Percentiles rank a stretch among this genome's conserved stretches.
These are phyloP conservation scores for Penicillium digitatum DNA, from an alignment of 2,329 filamentous ascomycete genomes.

Conservation along the genomic window DNA sequence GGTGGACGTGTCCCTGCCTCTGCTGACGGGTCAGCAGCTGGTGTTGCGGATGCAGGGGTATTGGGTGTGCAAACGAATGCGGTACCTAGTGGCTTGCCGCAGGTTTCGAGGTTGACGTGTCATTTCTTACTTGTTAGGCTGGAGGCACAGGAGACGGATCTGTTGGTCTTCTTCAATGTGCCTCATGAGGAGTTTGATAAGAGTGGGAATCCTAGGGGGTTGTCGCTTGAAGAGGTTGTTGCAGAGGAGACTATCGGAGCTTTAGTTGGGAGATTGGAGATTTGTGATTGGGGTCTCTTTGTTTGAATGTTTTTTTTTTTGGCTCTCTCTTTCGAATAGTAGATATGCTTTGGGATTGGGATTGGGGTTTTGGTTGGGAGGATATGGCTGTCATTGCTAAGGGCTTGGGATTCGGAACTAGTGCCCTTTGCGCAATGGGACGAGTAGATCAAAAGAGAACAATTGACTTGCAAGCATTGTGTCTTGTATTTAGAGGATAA, in stretches of 20 bases:
- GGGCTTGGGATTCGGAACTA: background rate
- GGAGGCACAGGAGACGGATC: constrained; percentile 69
- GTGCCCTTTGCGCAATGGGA: background rate
- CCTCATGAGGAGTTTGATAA: constrained; percentile 73
- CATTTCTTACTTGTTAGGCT: constrained; percentile 74
- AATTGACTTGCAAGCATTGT: background rate
- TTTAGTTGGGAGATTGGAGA: constrained; percentile 69
- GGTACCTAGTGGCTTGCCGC: background rate
- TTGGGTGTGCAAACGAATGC: background rate
- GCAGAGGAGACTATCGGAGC: constrained; percentile 32
- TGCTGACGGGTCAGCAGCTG: background rate
- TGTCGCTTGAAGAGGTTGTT: constrained; percentile 61
- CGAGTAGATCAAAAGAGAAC: background rate
- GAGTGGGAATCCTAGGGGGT: constrained; percentile 64
- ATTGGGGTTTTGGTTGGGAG: background rate
- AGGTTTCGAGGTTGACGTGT: constrained; percentile 56
- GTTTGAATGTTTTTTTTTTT: constrained; percentile 24
- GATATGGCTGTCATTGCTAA: background rate
- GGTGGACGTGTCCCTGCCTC: background rate
- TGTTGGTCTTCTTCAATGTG: constrained; percentile 83
- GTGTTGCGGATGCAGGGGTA: background rate
- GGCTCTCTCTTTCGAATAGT: no score
- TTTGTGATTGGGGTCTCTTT: constrained; percentile 79
- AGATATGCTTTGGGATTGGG: background rate
- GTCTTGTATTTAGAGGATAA: background rate